phyloP scores from a whole-genome alignment of 768 basidiomycete species.

The Mycena filopes region DNA sequence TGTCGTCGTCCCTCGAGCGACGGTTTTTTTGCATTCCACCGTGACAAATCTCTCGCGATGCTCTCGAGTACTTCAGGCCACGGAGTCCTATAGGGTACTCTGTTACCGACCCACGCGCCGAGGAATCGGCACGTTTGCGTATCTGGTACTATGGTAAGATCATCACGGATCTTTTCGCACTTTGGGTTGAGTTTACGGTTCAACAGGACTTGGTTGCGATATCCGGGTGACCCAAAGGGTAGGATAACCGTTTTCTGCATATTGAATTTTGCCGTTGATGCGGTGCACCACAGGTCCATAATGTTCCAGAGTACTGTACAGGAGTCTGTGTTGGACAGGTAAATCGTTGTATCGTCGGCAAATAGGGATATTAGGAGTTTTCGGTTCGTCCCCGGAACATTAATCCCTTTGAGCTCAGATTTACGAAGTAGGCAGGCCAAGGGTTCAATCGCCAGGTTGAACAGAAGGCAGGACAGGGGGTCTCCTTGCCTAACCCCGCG shows the following conservation, averaged over 20 bases:
- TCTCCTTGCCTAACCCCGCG: constrained; percentile 11
- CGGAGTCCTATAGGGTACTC: too few species aligned
- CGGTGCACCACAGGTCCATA: too few species aligned
- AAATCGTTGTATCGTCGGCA: constrained; percentile 41
- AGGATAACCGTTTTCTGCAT: too few species aligned
- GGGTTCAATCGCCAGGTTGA: too few species aligned
- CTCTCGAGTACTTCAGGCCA: too few species aligned
- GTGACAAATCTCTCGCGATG: background rate
- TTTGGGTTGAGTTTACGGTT: background rate
- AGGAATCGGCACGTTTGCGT: too few species aligned
- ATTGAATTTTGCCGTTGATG: too few species aligned
- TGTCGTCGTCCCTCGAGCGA: constrained; percentile 31
- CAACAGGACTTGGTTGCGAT: too few species aligned
- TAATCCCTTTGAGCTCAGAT: constrained; percentile 33
- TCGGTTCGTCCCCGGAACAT: constrained; percentile 20
- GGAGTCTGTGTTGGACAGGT: constrained; percentile 23
- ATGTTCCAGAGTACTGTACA: too few species aligned
- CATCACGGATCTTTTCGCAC: background rate
- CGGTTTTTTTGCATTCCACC: constrained; percentile 14
- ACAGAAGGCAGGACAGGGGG: constrained; percentile 20
- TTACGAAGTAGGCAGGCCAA: too few species aligned
- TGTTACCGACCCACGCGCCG: too few species aligned
- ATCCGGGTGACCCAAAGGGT: too few species aligned
- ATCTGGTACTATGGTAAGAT: constrained; percentile 13
- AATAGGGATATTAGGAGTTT: constrained; percentile 37